Conservation (phyloP, 306 rosid species). For the Cucurbita maxima region DNA sequence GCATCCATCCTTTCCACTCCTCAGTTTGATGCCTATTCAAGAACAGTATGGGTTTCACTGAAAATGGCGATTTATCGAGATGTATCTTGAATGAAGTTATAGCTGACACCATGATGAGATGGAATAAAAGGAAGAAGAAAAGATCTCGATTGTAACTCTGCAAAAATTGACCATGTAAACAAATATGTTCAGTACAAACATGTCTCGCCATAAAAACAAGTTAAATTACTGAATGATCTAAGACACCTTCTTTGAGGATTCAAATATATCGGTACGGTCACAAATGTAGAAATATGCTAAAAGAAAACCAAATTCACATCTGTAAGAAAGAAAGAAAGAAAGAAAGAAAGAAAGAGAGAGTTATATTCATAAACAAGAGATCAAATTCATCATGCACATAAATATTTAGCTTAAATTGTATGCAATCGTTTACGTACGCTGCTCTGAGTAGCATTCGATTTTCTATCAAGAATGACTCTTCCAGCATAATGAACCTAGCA, state of each 20-base stretch:
- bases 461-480: constrained; percentile 60
- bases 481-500: constrained; percentile 71
- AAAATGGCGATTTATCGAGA: constrained; percentile 65
- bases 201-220: background rate
- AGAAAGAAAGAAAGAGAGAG: background rate
- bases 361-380: background rate
- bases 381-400: background rate
- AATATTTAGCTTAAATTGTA: background rate
- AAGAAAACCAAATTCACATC: constrained; percentile 74
- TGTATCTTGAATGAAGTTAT: constrained; percentile 67
- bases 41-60: constrained; percentile 81
- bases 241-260: constrained; percentile 52
- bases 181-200: no score
- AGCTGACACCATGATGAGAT: constrained; percentile 84
- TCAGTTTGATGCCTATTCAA: constrained; percentile 97
- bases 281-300: constrained; percentile 64
- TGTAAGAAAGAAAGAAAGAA: constrained; percentile 13
- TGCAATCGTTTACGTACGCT: constrained; percentile 47
- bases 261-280: constrained; percentile 81
- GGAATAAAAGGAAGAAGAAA: constrained; percentile 70
- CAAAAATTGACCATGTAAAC: constrained; percentile 18
- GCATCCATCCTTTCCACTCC: constrained; percentile 99
- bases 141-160: constrained; percentile 96
- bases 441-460: constrained; percentile 85
- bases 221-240: background rate